These are phyloP conservation scores for Cyclotella distinguenda DNA, from an alignment of 108 stramenopile genomes.

Conservation along the genomic window DNA sequence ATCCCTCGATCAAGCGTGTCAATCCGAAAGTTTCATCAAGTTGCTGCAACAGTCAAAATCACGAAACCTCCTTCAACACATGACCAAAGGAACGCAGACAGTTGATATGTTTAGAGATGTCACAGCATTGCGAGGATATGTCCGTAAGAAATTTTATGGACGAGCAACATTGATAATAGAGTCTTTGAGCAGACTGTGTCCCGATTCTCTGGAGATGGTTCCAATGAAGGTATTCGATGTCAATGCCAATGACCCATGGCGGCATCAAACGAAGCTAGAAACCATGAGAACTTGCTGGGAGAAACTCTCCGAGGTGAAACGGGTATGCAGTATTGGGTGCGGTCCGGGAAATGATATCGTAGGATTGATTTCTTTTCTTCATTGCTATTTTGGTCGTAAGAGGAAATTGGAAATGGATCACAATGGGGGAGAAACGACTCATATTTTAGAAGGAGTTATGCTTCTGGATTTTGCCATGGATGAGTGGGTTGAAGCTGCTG, in stretches of 20 bases:
- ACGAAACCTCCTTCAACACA: conserved; percentile 51
- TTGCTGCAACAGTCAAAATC: conserved; percentile 51
- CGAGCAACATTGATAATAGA: conserved; percentile 58
- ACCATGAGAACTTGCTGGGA: conserved; percentile 37
- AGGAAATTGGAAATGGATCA: background rate
- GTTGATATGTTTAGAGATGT: conserved; percentile 63
- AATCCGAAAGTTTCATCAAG: background rate
- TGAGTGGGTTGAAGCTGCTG: conserved; percentile 59
- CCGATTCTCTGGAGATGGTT: conserved; percentile 8
- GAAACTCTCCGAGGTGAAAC: conserved; percentile 25
- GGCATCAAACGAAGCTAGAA: conserved; percentile 11
- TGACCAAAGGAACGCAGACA: conserved; percentile 79
- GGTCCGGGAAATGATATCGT: conserved; percentile 75
- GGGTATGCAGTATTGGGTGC: conserved; percentile 65
- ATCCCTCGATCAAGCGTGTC: conserved; percentile 5
- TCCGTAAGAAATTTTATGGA: conserved; percentile 69
- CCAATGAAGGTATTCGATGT: background rate
- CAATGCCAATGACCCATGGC: background rate
- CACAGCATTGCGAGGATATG: conserved; percentile 67
- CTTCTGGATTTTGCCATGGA: conserved; percentile 71
- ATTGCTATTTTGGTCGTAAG: conserved; percentile 3
- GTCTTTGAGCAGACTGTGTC: conserved; percentile 51
- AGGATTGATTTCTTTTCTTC: conserved; percentile 53
- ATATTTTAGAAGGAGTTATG: conserved; percentile 25
- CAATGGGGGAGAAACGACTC: too few relatives aligned